Evolutionary conservation across 371 early-diverging fungal genomes (phyloP), one percentile per base, ranked within the genome.

Genomic region (Batkoa obscura): DNA sequence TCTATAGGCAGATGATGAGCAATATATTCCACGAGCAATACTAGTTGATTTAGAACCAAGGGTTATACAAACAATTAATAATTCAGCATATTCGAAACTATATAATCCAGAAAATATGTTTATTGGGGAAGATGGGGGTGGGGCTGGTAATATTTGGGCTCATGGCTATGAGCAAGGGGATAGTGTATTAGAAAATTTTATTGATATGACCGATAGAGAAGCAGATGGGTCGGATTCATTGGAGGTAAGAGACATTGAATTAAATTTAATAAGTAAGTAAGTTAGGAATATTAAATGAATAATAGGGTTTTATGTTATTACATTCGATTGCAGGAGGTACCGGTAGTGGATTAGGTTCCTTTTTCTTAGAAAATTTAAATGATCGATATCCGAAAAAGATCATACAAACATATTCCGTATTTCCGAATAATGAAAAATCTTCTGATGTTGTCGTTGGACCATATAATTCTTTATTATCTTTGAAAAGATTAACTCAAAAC

Each of bases 381-480:
- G 99, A 98, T 65, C 76, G 93, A 50, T 97, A 86, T 62, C 99
- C 99, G 13, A 99, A 99, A 63, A 98, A 97, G 67, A 70, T 97
- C 49, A 79, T 98, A 53, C 93, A 93, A 62, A 95, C 98, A 0
- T 99, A 96, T 63, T 96, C 97, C 0, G 97, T 99, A n/a, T 98
- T 99, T 63, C 99, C 99, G 1, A 98, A 98, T 68, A 88, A 84
- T 60, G 87, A 92, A 53, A 94, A 93, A 61, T 82, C 89, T 45
- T 87, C 88, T 13, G 99, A 99, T 68, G 95, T 98, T 15, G 99
- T 99, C 13, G 99, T 99, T 17, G 99, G 99, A 67, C 99, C 99
- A 3, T 99, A 99, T 67, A 99, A 99, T 73, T 92, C 96, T 32
- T 74, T 99, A 69, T 72, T 99, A 46, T 81, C 90, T 35, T 70